Percentiles rank a stretch among this genome's conserved stretches.
Evolutionary conservation across 805 yeast genomes (phyloP).

Genomic region (Saccharomycopsis lassenensis): DNA sequence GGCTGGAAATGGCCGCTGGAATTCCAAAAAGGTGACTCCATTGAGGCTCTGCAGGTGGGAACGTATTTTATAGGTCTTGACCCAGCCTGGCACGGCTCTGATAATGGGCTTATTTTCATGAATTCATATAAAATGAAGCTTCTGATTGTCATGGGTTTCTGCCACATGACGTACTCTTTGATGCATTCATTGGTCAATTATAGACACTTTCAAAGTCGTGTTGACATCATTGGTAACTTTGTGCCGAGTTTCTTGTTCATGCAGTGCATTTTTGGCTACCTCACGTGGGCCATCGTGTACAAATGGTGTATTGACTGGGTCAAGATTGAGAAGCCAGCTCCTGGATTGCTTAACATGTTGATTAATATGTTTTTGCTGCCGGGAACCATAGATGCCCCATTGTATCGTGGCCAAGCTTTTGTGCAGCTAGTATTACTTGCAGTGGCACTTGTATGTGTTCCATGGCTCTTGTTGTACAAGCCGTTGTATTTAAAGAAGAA

Average conservation of each 20-base stretch:
- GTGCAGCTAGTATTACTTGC: slow-evolving; percentile 48
- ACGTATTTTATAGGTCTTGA: slow-evolving; percentile 57
- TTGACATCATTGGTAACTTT: slow-evolving; percentile 63
- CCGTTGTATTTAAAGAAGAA: slow-evolving; percentile 42
- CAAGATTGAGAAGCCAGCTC: slow-evolving; percentile 50
- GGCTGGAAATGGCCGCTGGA: slow-evolving; percentile 60
- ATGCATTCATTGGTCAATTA: slow-evolving; percentile 58
- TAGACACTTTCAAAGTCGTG: slow-evolving; percentile 41
- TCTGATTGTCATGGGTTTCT: slow-evolving; percentile 64
- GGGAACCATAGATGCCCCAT: slow-evolving; percentile 52
- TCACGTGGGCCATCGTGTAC: slow-evolving; percentile 54
- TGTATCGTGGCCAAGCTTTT: slow-evolving; percentile 53
- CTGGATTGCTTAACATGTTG: slow-evolving; percentile 63
- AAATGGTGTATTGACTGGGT: slow-evolving; percentile 71
- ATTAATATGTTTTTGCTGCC: slow-evolving; percentile 70
- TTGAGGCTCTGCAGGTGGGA: slow-evolving; percentile 39
- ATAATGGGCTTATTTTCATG: slow-evolving; percentile 54
- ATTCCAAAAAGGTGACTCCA: slow-evolving; percentile 38
- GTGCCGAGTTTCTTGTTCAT: slow-evolving; percentile 64
- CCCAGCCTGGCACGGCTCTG: slow-evolving; percentile 74
- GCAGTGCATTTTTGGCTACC: slow-evolving; percentile 69
- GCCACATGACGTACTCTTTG: slow-evolving; percentile 65
- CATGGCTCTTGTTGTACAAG: slow-evolving; percentile 59
- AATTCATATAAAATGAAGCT: slow-evolving; percentile 72
- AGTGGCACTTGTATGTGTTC: slow-evolving; percentile 58